Evolutionary conservation across 2,329 filamentous ascomycete species (phyloP).

Genomic region (Paracoccidioides brasiliensis): DNA sequence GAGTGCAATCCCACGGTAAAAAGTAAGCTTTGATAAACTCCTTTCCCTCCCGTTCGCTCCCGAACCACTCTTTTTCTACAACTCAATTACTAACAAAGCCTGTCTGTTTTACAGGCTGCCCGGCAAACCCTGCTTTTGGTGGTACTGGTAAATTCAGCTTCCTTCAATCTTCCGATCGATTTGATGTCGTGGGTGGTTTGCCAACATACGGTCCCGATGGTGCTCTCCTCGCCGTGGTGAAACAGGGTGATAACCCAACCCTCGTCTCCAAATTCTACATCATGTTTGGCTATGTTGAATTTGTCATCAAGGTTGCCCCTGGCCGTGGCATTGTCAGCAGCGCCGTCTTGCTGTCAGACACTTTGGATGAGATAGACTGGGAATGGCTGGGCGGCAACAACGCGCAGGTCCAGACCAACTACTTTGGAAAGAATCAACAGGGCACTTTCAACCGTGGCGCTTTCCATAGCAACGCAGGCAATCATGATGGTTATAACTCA

Average conservation of each 20-base stretch:
- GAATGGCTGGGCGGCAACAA: slow-evolving; percentile 80
- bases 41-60: not conserved
- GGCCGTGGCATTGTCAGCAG: slow-evolving; percentile 89
- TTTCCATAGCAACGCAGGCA: slow-evolving; percentile 56
- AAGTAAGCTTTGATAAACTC: slow-evolving; percentile 21
- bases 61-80: not conserved
- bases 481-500: slow-evolving; percentile 64
- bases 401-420: slow-evolving; percentile 82
- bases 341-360: slow-evolving; percentile 79
- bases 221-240: slow-evolving; percentile 64
- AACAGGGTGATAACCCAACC: slow-evolving; percentile 71
- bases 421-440: slow-evolving; percentile 86
- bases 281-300: slow-evolving; percentile 91
- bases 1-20: slow-evolving; percentile 31
- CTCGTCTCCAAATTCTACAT: slow-evolving; percentile 91
- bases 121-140: slow-evolving; percentile 66
- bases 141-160: slow-evolving; percentile 78
- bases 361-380: slow-evolving; percentile 90
- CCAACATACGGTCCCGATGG: slow-evolving; percentile 66
- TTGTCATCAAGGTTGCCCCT: slow-evolving; percentile 71
- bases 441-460: slow-evolving; percentile 76
- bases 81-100: not conserved
- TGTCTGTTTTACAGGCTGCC: slow-evolving; percentile 43
- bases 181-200: slow-evolving; percentile 53
- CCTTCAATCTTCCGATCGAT: slow-evolving; percentile 63